These are phyloP conservation scores for Arthromyces matolae DNA, from an alignment of 768 basidiomycete species.

Conservation along the genomic window DNA sequence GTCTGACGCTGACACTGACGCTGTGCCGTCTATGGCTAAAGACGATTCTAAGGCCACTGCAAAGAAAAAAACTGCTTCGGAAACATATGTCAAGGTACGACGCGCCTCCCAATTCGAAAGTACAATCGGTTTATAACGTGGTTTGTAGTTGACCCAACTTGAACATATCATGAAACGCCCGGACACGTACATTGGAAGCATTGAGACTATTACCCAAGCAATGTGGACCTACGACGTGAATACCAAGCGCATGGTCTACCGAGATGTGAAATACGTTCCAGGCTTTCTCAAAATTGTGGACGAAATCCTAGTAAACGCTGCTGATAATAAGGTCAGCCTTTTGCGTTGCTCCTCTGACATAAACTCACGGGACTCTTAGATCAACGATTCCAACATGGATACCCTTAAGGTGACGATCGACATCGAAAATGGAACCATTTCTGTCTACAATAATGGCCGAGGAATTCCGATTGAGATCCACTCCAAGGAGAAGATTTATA, in stretches of 20 bases:
- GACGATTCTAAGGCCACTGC: slow-evolving; percentile 25
- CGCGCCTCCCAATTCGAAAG: not conserved
- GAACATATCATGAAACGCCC: slow-evolving; percentile 93
- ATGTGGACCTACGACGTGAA: slow-evolving; percentile 96
- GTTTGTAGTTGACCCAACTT: slow-evolving; percentile 78
- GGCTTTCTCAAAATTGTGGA: slow-evolving; percentile 99
- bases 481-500: slow-evolving; percentile 87
- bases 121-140: not conserved
- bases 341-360: no score
- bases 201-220: slow-evolving; percentile 78
- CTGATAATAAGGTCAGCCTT: slow-evolving; percentile 88
- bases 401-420: slow-evolving; percentile 86
- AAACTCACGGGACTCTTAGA: slow-evolving; percentile 57
- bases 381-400: slow-evolving; percentile 91
- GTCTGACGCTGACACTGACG: slow-evolving; percentile 39
- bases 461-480: slow-evolving; percentile 98
- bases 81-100: slow-evolving; percentile 85
- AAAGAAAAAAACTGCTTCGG: slow-evolving; percentile 87
- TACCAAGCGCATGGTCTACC: slow-evolving; percentile 76
- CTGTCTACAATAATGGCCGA: slow-evolving; percentile 91
- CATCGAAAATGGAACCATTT: slow-evolving; percentile 78
- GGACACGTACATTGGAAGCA: slow-evolving; percentile 95
- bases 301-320: slow-evolving; percentile 98
- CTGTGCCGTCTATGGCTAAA: slow-evolving; percentile 20
- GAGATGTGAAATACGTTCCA: slow-evolving; percentile 88